phyloP scores from a whole-genome alignment of 192 early-diverging fungal species.

The Linnemannia hyalina region DNA sequence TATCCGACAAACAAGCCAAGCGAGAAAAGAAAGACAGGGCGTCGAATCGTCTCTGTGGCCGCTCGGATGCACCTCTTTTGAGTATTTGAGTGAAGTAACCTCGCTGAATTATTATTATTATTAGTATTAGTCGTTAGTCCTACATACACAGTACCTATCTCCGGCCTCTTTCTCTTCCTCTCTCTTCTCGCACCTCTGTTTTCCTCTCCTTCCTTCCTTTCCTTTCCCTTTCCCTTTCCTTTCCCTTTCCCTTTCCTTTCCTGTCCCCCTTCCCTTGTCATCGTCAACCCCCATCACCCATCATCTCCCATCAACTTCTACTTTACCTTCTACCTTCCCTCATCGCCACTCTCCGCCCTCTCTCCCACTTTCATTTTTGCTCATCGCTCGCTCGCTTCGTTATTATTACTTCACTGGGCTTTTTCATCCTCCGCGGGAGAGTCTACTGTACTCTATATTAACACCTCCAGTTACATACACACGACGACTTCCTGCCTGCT shows the following conservation, averaged over 20 bases:
- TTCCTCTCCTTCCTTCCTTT: not conserved
- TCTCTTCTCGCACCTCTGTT: too few relatives aligned
- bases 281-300: constrained; percentile 3
- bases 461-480: too few relatives aligned
- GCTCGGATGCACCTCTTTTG: constrained; percentile 1
- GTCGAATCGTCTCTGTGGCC: not conserved
- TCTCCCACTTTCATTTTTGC: not conserved
- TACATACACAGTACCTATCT: too few relatives aligned
- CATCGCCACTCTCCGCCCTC: constrained; percentile 12
- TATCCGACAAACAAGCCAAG: too few relatives aligned
- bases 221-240: not conserved
- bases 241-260: not conserved
- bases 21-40: not conserved
- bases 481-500: too few relatives aligned
- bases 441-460: too few relatives aligned
- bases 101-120: too few relatives aligned
- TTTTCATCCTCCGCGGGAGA: not conserved
- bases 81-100: not conserved
- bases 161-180: not conserved
- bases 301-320: not conserved
- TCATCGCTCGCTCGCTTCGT: not conserved
- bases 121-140: too few relatives aligned
- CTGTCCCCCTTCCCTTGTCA: not conserved
- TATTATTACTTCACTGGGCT: not conserved
- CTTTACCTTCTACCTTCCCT: not conserved